Evolutionary conservation across 2,329 filamentous ascomycete species (phyloP).

Genomic region (Elsinoe ampelina): DNA sequence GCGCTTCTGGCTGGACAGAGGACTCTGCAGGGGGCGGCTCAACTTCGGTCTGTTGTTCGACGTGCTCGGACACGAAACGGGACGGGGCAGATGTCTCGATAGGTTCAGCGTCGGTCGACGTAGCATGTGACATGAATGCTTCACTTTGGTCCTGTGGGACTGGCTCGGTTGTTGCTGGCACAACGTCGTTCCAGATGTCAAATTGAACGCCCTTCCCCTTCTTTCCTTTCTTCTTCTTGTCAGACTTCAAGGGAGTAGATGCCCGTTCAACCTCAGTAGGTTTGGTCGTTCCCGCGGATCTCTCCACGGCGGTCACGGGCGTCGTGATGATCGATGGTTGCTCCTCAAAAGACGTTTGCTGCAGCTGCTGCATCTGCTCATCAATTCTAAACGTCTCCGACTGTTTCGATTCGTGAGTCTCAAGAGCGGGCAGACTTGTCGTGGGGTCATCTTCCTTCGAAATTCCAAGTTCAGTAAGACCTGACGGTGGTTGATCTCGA

Average conservation of each 20-base stretch:
- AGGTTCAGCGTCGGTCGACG: no score
- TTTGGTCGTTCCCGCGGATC: neutral
- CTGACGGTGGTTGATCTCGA: no score
- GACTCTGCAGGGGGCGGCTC: neutral
- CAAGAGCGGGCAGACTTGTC: no score
- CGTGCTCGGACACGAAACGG: no score
- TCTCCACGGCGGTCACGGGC: neutral
- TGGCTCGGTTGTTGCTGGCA: neutral
- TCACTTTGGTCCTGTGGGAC: neutral
- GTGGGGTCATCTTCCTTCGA: no score
- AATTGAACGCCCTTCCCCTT: constrained; percentile 20
- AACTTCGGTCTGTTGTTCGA: neutral
- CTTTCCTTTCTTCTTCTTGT: constrained; percentile 18
- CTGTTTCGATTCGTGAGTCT: no score
- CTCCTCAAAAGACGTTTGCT: neutral
- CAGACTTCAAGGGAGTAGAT: constrained; percentile 1
- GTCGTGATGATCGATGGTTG: neutral
- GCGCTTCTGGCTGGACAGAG: neutral
- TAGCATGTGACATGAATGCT: no score
- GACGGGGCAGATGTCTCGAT: no score
- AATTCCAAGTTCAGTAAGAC: no score
- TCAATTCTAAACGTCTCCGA: no score
- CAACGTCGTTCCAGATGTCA: constrained; percentile 6
- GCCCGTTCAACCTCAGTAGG: constrained; percentile 13
- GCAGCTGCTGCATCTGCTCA: no score